These are phyloP conservation scores for Dendrobium catenatum DNA, from an alignment of 106 monocot species.

Conservation along the genomic window DNA sequence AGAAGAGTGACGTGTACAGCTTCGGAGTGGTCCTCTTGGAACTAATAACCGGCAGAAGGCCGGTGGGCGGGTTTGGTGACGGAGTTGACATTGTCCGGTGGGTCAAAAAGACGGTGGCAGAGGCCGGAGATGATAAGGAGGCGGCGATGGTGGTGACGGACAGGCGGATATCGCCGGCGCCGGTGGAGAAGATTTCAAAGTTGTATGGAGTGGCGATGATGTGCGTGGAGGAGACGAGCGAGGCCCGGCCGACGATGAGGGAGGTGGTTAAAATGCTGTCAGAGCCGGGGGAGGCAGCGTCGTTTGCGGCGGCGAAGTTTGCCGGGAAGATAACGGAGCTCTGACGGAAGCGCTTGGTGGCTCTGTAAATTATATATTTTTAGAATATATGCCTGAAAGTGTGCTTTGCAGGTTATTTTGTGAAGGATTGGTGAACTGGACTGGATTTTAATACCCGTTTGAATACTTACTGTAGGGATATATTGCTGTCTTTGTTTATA, in stretches of 20 bases:
- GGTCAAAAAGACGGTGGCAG: slow-evolving; percentile 63
- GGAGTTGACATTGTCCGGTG: slow-evolving; percentile 86
- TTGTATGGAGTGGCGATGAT: slow-evolving; percentile 78
- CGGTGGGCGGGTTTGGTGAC: slow-evolving; percentile 88
- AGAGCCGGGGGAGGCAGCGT: slow-evolving; percentile 9
- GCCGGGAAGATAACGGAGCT: background rate
- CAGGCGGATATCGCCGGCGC: slow-evolving; percentile 30
- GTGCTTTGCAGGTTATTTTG: background rate
- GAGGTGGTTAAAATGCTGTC: slow-evolving; percentile 89
- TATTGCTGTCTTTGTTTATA: background rate
- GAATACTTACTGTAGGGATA: background rate
- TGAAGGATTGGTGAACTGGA: background rate
- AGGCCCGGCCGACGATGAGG: slow-evolving; percentile 75
- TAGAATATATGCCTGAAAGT: too few relatives aligned
- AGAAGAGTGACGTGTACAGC: slow-evolving; percentile 99
- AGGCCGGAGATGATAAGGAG: slow-evolving; percentile 18
- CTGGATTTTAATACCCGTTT: background rate
- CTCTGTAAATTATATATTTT: background rate
- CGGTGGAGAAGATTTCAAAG: slow-evolving; percentile 34
- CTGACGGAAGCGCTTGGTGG: background rate
- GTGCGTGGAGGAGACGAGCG: slow-evolving; percentile 79
- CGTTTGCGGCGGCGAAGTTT: background rate
- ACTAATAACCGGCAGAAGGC: slow-evolving; percentile 72
- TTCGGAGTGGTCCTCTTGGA: slow-evolving; percentile 97
- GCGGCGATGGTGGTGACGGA: slow-evolving; percentile 58